phyloP scores from a whole-genome alignment of 129 eudicot species.

The Flaveria sonorensis region DNA sequence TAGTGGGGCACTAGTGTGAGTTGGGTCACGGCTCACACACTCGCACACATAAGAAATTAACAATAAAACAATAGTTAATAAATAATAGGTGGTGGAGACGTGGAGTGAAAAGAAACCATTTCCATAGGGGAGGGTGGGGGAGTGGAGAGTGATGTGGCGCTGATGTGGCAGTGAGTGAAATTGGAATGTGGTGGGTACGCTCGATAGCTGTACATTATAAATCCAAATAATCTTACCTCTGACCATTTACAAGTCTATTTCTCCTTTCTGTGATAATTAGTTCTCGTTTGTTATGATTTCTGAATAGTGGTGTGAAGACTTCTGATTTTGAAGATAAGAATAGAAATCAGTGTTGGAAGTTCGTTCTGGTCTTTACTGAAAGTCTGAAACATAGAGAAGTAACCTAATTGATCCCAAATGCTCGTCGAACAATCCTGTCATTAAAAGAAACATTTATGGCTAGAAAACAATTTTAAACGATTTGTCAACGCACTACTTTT shows the following conservation, averaged over 20 bases:
- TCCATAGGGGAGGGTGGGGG: too few species aligned
- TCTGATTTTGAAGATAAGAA: slow-evolving; percentile 17
- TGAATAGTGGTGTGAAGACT: neutral
- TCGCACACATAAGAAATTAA: too few species aligned
- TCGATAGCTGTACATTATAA: neutral
- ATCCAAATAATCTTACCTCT: neutral
- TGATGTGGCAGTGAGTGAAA: too few species aligned
- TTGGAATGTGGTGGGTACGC: too few species aligned
- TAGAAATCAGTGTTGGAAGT: neutral
- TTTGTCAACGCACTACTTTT: neutral
- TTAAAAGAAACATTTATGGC: neutral
- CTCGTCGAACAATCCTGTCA: neutral
- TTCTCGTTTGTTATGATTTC: neutral
- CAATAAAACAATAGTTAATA: too few species aligned
- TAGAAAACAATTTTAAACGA: slow-evolving; percentile 7
- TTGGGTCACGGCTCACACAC: too few species aligned
- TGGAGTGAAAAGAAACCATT: too few species aligned
- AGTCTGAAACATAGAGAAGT: neutral
- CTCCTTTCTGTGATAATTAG: slow-evolving; percentile 2
- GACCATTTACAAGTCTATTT: neutral
- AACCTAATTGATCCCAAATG: neutral
- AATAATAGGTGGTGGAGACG: too few species aligned
- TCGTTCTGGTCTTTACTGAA: neutral
- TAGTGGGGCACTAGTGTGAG: too few species aligned
- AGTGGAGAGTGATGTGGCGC: too few species aligned